Evolutionary conservation across 805 yeast genomes (phyloP), one percentile per base, ranked within the genome.

Genomic region (Naumovozyma baii): DNA sequence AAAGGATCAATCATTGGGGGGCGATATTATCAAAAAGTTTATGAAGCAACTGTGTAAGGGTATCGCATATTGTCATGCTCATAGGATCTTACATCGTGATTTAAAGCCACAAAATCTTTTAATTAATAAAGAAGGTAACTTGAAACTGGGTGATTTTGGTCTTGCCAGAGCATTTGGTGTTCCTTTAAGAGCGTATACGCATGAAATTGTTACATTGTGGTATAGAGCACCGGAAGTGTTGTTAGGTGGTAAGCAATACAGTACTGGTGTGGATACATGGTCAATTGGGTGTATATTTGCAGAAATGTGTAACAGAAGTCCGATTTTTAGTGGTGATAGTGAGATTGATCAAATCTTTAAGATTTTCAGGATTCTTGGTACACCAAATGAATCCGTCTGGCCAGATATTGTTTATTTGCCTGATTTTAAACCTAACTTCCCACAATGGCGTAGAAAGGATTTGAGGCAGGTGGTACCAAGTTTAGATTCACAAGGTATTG

Each of bases 231-330:
- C 98, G 0, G 98, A 90, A 59, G 97, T 92, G 22, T 68, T 92
- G 38, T 71, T 92, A 55, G 98, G 98, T 2, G 86, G 95, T 2
- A 77, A 96, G 51, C 90, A 94, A 41, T 92, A 92, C 63, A 83
- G 95, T 34, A 92, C 98, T 0, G 88, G 96, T 7, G 94, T 92
- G 44, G 98, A 92, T 59, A 85, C 92, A 66, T 92, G 98, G 98
- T 86, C 96, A 14, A 94, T 95, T 13, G 98, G 98, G 13, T 92
- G 98, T 64, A 92, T 92, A 39, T 74, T 92, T 60, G 97, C 96
- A 2, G 98, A 92, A 58, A 90, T 92, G 97, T 82, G 92, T 56
- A 84, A 95, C n/a, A 95, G 98, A 25, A 81, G 90, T 54, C 97
- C 98, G 1, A 68, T 92, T 38, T 92, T 92, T 63, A 95, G 97